phyloP scores from a whole-genome alignment of 176 grass and related monocot species.

The Poa pratensis region DNA sequence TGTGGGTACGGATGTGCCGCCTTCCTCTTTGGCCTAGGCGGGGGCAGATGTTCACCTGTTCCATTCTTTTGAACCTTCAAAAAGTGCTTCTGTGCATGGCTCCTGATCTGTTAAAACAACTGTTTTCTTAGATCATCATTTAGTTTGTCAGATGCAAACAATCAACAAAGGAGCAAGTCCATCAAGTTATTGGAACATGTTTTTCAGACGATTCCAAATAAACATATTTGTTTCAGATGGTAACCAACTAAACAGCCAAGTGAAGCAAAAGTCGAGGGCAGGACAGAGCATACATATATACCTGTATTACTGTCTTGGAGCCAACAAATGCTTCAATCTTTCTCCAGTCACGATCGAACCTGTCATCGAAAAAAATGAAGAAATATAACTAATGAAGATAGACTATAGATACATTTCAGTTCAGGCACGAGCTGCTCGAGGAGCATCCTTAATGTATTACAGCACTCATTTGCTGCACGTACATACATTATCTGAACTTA shows the following conservation, averaged over 20 bases:
- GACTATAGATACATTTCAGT: neutral
- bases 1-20: constrained; percentile 94
- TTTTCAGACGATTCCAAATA: neutral
- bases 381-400: neutral
- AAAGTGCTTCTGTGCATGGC: constrained; percentile 97
- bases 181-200: neutral
- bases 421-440: neutral
- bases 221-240: neutral
- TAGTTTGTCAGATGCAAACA: constrained; percentile 2
- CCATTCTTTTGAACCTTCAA: constrained; percentile 89
- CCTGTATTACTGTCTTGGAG: constrained; percentile 87
- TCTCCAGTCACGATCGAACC: constrained; percentile 87
- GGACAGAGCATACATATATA: constrained; percentile 17
- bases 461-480: neutral
- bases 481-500: neutral
- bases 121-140: constrained; percentile 44
- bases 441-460: neutral
- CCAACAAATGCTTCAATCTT: constrained; percentile 75
- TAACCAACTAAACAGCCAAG: neutral
- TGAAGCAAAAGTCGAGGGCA: neutral
- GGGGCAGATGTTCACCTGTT: constrained; percentile 82
- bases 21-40: constrained; percentile 91
- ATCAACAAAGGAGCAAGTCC: neutral
- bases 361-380: constrained; percentile 19
- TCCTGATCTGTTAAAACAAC: constrained; percentile 79